Evolutionary conservation across 116 monocot genomes (phyloP).

Genomic region (Papilionanthe hybrid): DNA sequence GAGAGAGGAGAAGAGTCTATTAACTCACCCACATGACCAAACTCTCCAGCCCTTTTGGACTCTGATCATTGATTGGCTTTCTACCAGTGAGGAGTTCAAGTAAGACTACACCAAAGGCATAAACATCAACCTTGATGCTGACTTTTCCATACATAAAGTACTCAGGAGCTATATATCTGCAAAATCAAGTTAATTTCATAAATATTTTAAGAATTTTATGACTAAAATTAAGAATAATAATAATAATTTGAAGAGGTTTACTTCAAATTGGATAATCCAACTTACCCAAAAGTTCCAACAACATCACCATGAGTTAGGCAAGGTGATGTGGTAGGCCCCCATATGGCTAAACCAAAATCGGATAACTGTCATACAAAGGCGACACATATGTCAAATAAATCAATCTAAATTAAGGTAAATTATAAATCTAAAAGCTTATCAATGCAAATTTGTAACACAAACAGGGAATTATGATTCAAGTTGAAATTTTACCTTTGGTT

Average conservation of each 20-base stretch:
- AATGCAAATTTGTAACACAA: neutral
- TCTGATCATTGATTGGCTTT: constrained; percentile 61
- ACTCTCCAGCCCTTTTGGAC: constrained; percentile 72
- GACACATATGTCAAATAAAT: neutral
- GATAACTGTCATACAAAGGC: constrained; percentile 49
- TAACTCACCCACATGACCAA: constrained; percentile 91
- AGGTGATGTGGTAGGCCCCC: constrained; percentile 57
- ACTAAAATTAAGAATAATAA: neutral
- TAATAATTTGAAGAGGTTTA: neutral
- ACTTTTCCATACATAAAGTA: constrained; percentile 97
- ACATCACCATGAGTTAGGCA: constrained; percentile 54
- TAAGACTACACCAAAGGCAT: constrained; percentile 87
- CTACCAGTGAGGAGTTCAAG: constrained; percentile 83
- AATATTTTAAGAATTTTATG: neutral
- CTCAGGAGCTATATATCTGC: constrained; percentile 86
- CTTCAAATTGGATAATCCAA: constrained; percentile 2
- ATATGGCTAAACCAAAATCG: constrained; percentile 91
- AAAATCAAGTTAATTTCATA: neutral
- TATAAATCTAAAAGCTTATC: too few relatives aligned
- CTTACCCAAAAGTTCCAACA: constrained; percentile 91
- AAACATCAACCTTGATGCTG: constrained; percentile 83
- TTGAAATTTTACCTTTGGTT: constrained; percentile 50
- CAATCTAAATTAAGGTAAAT: neutral
- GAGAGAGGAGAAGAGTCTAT: neutral
- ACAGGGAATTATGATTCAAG: neutral